Evolutionary conservation across 805 yeast genomes (phyloP).

Genomic region (Saturnispora gosingensis): DNA sequence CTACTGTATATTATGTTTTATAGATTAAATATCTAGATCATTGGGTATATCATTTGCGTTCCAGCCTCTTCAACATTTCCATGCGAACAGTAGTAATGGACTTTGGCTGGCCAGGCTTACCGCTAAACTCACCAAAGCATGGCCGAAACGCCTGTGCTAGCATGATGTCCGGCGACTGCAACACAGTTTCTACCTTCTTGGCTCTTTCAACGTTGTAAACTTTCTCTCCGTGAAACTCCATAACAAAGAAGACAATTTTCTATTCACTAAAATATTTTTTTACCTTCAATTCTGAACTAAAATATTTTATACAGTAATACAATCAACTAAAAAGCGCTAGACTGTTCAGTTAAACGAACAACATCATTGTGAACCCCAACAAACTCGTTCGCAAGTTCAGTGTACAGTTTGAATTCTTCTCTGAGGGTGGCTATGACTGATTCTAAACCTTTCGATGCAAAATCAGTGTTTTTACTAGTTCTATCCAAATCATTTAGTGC

Average conservation of each 20-base stretch:
- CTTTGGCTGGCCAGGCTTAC: slow-evolving; percentile 7
- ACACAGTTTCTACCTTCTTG: not conserved
- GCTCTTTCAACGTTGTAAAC: not conserved
- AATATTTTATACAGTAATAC: not conserved
- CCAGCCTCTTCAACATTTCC: slow-evolving; percentile 1
- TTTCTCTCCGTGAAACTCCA: slow-evolving; percentile 5
- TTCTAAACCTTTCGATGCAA: slow-evolving; percentile 32
- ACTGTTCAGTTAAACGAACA: slow-evolving; percentile 21
- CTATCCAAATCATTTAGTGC: slow-evolving; percentile 50
- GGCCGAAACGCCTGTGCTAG: slow-evolving; percentile 11
- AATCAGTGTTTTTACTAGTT: slow-evolving; percentile 29
- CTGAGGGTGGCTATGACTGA: slow-evolving; percentile 52
- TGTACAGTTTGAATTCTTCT: slow-evolving; percentile 60
- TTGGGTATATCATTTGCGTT: not conserved
- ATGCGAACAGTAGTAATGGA: slow-evolving; percentile 7
- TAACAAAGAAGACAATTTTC: not conserved
- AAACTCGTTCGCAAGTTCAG: slow-evolving; percentile 65
- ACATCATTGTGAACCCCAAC: slow-evolving; percentile 60
- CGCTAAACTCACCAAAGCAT: slow-evolving; percentile 2
- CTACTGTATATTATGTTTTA: not conserved
- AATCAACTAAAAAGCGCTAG: slow-evolving; percentile 11
- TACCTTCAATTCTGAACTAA: not conserved
- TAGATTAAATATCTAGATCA: not conserved
- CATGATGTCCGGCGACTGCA: not conserved
- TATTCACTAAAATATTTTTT: not conserved